These are phyloP conservation scores for Phyllosticta capitalensis DNA, from an alignment of 2,329 filamentous ascomycete genomes.

Conservation along the genomic window DNA sequence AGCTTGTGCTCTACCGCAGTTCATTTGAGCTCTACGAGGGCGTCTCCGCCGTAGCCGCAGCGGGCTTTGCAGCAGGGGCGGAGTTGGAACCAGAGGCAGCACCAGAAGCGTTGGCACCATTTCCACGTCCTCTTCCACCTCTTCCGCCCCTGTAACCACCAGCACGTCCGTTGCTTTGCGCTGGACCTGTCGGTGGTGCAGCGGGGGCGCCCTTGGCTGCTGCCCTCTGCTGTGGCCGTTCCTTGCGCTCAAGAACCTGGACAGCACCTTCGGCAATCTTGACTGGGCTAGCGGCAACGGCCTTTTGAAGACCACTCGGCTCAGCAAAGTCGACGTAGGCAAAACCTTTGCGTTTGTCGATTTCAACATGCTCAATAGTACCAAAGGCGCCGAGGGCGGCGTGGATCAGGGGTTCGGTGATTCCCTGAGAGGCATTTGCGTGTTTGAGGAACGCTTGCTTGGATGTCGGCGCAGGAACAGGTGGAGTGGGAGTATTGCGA, in stretches of 20 bases:
- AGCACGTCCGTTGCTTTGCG: slow-evolving; percentile 15
- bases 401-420: slow-evolving; percentile 72
- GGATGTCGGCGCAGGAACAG: slow-evolving; percentile 2
- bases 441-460: slow-evolving; percentile 49
- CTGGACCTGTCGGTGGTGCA: background rate
- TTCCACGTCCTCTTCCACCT: slow-evolving; percentile 25
- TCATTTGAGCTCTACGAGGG: background rate
- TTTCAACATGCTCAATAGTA: slow-evolving; percentile 68
- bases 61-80: slow-evolving; percentile 10
- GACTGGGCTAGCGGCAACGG: slow-evolving; percentile 72
- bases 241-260: slow-evolving; percentile 75
- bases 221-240: slow-evolving; percentile 26
- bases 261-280: slow-evolving; percentile 77
- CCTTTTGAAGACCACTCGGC: slow-evolving; percentile 61
- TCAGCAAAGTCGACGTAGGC: slow-evolving; percentile 85
- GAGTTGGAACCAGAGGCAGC: background rate
- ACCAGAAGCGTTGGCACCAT: slow-evolving; percentile 17
- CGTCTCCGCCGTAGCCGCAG: slow-evolving; percentile 13
- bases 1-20: no score
- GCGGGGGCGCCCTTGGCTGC: background rate
- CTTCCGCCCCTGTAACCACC: slow-evolving; percentile 22
- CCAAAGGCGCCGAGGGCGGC: slow-evolving; percentile 68
- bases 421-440: slow-evolving; percentile 76
- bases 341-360: slow-evolving; percentile 90
- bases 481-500: background rate